Percentiles rank a stretch among this genome's conserved stretches.
Conservation (phyloP, 2,329 filamentous ascomycete species). For the Colletotrichum gloeosporioides region DNA sequence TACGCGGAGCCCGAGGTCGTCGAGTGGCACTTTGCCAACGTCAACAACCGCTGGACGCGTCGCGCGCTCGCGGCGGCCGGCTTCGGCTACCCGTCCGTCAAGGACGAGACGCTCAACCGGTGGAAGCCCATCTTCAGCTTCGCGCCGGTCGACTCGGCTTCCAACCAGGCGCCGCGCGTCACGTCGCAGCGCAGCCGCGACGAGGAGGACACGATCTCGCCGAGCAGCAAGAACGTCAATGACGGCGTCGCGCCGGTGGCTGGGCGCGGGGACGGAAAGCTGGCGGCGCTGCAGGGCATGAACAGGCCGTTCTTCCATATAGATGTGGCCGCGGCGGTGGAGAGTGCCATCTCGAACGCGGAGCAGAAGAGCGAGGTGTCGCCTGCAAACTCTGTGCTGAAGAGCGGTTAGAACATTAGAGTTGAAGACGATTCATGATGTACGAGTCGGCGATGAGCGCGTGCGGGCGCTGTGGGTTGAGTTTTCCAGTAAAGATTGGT, state of each 20-base stretch:
- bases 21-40: constrained; percentile 60
- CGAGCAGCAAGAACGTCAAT: neutral
- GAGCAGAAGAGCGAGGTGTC: constrained; percentile 17
- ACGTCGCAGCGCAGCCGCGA: constrained; percentile 12
- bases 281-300: constrained; percentile 47
- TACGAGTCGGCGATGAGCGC: neutral
- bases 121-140: constrained; percentile 41
- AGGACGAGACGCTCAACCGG: constrained; percentile 30
- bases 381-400: constrained; percentile 11
- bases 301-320: constrained; percentile 60
- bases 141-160: constrained; percentile 25
- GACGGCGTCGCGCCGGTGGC: constrained; percentile 23
- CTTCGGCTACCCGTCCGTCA: constrained; percentile 52
- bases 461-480: neutral
- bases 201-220: constrained; percentile 24
- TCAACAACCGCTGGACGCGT: constrained; percentile 62
- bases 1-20: constrained; percentile 54
- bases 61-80: constrained; percentile 61
- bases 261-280: constrained; percentile 19
- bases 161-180: constrained; percentile 9
- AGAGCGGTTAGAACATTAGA: constrained; percentile 5
- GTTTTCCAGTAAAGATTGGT: neutral
- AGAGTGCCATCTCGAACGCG: constrained; percentile 45
- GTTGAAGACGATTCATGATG: neutral
- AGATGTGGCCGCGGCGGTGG: constrained; percentile 54